phyloP scores from a whole-genome alignment of 2,329 filamentous ascomycete genomes.

The Penicillium sp. region DNA sequence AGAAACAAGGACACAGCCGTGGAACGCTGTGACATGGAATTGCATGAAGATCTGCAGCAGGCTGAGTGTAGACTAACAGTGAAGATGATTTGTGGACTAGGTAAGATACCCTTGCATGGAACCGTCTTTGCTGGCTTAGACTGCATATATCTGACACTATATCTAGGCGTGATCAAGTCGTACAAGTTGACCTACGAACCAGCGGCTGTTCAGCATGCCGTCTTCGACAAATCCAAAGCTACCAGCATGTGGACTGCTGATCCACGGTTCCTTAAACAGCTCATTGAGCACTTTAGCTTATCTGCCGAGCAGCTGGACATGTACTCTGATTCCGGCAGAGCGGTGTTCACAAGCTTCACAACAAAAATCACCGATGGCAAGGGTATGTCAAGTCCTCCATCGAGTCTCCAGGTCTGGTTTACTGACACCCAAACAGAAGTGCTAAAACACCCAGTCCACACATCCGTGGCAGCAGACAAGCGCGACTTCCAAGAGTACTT shows the following conservation, averaged over 20 bases:
- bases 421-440: constrained; percentile 41
- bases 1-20: constrained; percentile 52
- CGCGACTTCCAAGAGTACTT: constrained; percentile 54
- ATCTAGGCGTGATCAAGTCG: constrained; percentile 52
- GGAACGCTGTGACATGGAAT: constrained; percentile 53
- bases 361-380: constrained; percentile 56
- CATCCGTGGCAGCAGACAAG: constrained; percentile 54
- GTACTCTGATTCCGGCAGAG: constrained; percentile 49
- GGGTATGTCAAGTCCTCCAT: constrained; percentile 30
- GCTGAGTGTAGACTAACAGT: constrained; percentile 54
- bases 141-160: constrained; percentile 4
- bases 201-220: constrained; percentile 53
- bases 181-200: constrained; percentile 58
- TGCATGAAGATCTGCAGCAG: constrained; percentile 49
- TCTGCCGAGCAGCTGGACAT: constrained; percentile 59
- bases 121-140: neutral
- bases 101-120: constrained; percentile 25
- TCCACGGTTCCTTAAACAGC: constrained; percentile 50
- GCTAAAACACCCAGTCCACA: constrained; percentile 57
- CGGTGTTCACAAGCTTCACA: constrained; percentile 58
- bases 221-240: constrained; percentile 51
- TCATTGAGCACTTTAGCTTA: constrained; percentile 56
- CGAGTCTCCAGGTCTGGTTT: constrained; percentile 1
- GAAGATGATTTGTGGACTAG: constrained; percentile 54
- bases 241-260: constrained; percentile 53